Evolutionary conservation across 1,284 basidiomycete species (phyloP).

Genomic region (Malassezia caprae): DNA sequence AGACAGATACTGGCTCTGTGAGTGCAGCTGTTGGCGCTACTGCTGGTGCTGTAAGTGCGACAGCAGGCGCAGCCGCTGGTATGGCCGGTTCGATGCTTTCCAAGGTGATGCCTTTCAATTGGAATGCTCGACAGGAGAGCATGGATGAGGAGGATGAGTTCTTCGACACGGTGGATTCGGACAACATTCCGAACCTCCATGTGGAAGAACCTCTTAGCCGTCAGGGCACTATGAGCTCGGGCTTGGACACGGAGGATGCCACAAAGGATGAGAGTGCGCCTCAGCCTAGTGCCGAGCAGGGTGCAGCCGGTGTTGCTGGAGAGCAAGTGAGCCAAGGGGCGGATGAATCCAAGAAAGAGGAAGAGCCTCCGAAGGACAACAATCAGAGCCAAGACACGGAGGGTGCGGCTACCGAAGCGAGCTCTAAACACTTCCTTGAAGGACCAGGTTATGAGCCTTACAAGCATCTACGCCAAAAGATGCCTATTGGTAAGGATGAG

Average conservation of each 20-base stretch:
- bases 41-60: neutral
- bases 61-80: conserved; percentile 1
- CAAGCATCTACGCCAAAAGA: conserved; percentile 56
- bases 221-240: neutral
- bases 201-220: conserved; percentile 28
- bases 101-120: neutral
- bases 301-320: neutral
- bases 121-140: neutral
- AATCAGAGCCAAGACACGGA: conserved; percentile 19
- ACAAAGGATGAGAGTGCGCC: neutral
- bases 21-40: neutral
- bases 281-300: neutral
- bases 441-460: conserved; percentile 53
- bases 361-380: neutral
- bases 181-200: conserved; percentile 36
- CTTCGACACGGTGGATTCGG: conserved; percentile 87
- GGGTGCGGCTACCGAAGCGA: conserved; percentile 26
- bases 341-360: conserved; percentile 11
- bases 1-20: neutral
- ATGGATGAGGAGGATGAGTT: conserved; percentile 85
- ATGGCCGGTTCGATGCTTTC: neutral
- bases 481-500: conserved; percentile 68
- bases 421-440: neutral
- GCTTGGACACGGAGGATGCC: neutral
- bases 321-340: neutral